Conservation (phyloP, 1,139 yeast genomes). For the Eremothecium cymbalariae region DNA sequence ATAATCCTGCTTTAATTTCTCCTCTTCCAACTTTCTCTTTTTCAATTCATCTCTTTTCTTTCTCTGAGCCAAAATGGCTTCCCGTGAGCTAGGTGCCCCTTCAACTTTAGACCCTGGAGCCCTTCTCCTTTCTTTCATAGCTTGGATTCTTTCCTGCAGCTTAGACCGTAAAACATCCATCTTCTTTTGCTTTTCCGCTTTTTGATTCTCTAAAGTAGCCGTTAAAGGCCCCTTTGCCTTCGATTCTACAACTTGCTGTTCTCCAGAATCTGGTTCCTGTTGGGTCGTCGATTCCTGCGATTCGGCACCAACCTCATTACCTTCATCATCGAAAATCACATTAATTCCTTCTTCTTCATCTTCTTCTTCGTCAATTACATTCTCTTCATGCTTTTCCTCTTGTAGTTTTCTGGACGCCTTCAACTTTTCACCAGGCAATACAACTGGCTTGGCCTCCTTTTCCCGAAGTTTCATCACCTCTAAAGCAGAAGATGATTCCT, state of each 20-base stretch:
- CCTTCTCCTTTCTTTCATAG: constrained; percentile 69
- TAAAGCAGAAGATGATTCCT: constrained; percentile 55
- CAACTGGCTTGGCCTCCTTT: constrained; percentile 49
- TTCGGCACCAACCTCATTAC: constrained; percentile 44
- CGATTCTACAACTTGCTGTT: constrained; percentile 11
- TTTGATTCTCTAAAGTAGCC: constrained; percentile 12
- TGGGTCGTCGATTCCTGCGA: constrained; percentile 10
- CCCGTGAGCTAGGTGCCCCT: constrained; percentile 79
- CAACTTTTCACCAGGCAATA: constrained; percentile 41
- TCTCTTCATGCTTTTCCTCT: constrained; percentile 15
- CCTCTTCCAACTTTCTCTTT: constrained; percentile 34
- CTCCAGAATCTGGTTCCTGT: constrained; percentile 11
- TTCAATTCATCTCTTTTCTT: constrained; percentile 36
- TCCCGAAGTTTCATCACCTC: constrained; percentile 56
- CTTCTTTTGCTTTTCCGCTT: constrained; percentile 45
- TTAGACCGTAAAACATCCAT: constrained; percentile 60
- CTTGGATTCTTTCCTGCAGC: constrained; percentile 63
- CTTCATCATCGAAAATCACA: constrained; percentile 69
- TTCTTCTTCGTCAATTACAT: constrained; percentile 9
- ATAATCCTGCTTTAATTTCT: constrained; percentile 38
- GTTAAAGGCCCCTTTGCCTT: constrained; percentile 10
- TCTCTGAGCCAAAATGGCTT: constrained; percentile 59
- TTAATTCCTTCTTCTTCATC: constrained; percentile 37
- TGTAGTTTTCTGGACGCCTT: constrained; percentile 10
- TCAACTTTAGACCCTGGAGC: constrained; percentile 79